phyloP scores from a whole-genome alignment of 176 grass and related monocot species.

The Eragrostis curvula region DNA sequence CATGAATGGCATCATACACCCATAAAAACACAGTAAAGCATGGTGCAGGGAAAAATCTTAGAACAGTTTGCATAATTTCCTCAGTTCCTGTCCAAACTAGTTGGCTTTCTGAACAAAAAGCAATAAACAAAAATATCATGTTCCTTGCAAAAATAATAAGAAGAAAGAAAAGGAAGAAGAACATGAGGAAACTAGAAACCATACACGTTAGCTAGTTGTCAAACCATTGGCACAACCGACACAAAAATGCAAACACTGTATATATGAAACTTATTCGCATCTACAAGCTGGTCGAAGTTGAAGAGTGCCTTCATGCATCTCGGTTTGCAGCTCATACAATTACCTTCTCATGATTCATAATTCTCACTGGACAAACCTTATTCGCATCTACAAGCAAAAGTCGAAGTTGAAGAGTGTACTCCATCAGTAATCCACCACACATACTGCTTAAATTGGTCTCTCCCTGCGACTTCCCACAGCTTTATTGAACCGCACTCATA shows the following conservation, averaged over 20 bases:
- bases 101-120: not conserved
- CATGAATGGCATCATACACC: not conserved
- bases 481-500: slow-evolving; percentile 84
- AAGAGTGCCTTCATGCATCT: not conserved
- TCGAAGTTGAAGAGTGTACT: not conserved
- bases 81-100: not conserved
- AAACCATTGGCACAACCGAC: too few relatives aligned
- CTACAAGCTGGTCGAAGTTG: too few relatives aligned
- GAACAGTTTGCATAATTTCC: not conserved
- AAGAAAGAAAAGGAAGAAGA: not conserved
- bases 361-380: not conserved
- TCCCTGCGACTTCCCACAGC: slow-evolving; percentile 92
- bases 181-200: not conserved
- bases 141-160: too few relatives aligned
- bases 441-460: slow-evolving; percentile 44
- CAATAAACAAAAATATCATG: not conserved
- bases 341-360: slow-evolving; percentile 1
- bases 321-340: not conserved
- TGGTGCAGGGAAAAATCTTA: not conserved
- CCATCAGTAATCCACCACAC: not conserved
- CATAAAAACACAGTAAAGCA: not conserved
- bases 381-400: not conserved
- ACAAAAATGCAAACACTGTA: too few relatives aligned
- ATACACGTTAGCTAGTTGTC: too few relatives aligned
- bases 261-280: too few relatives aligned